These are phyloP conservation scores for Fagus crenata DNA, from an alignment of 306 rosid genomes.

Conservation along the genomic window DNA sequence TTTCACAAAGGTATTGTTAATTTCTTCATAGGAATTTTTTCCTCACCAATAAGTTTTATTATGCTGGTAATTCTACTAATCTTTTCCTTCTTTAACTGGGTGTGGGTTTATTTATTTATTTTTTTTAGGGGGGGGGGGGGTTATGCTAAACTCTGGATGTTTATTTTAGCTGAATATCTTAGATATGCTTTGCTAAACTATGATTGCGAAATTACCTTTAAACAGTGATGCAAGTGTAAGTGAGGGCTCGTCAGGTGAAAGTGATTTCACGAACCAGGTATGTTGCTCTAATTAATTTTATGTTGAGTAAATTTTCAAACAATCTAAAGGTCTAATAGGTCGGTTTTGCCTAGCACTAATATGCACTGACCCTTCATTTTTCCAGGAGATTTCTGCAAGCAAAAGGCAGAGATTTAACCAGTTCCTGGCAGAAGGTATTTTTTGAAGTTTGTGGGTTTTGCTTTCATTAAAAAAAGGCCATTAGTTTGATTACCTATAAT, in stretches of 20 bases:
- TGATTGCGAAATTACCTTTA: neutral
- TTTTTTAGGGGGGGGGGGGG: too few species aligned
- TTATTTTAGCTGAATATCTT: too few species aligned
- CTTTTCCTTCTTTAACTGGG: too few species aligned
- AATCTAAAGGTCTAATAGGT: neutral
- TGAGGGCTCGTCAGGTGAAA: slow-evolving; percentile 36
- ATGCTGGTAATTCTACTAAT: too few species aligned
- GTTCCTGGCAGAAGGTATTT: slow-evolving; percentile 41
- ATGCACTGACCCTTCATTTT: neutral
- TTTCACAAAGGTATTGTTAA: slow-evolving; percentile 35
- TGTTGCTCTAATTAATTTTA: slow-evolving; percentile 12
- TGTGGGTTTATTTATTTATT: too few species aligned
- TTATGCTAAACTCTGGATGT: too few species aligned
- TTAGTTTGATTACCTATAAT: slow-evolving; percentile 19
- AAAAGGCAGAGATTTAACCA: slow-evolving; percentile 22
- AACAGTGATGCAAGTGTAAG: slow-evolving; percentile 27
- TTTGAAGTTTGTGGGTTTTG: slow-evolving; percentile 23
- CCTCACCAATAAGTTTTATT: too few species aligned
- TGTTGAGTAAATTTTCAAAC: neutral
- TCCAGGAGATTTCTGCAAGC: slow-evolving; percentile 37
- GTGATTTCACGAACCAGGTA: slow-evolving; percentile 37
- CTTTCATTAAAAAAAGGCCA: slow-evolving; percentile 21
- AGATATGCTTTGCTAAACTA: neutral
- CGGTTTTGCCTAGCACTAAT: neutral
- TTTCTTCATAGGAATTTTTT: neutral